Base-by-base conservation (phyloP, 176 grass and related monocot genomes). In the sorghum (Sorghum bicolor) region DNA sequence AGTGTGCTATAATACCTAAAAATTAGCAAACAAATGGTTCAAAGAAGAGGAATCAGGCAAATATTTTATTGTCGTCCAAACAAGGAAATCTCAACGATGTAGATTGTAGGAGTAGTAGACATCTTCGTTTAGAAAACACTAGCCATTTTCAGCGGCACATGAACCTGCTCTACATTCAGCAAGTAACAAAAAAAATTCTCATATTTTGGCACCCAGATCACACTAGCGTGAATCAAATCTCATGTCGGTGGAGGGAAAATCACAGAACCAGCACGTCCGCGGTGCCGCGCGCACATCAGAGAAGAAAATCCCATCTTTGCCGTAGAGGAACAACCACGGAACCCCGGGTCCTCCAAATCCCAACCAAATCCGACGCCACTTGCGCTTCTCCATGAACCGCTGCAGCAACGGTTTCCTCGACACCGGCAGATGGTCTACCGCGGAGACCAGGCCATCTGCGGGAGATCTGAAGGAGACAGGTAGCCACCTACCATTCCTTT, bases 181-280 rank as follows among this genome's bases (percentile, higher is more conserved):
- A 55, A 22, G 6, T 1, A 52, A 28, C 2, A 33, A 75, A 19
- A 69, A 44, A 64, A 50, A 11, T 2, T 44, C 26, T 8, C 67
- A 39, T 53, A 44, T 71, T 76, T 25, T 17, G 62, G 31, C 70
- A 25, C 44, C 79, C 61, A 74, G 75, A 84, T 82, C 62, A 78
- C 60, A 40, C 33, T 9, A 68, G 3, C n/a, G 32, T 26, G 31
- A 52, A 26, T 70, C 47, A 66, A 70, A 76, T 66, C 85, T 77
- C 45, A 4, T 39, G 38, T 39, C 38, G 8, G 3, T 36, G 32
- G 32, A 4, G 34, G 5, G 5, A 5, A 6, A 36, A 36, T 6
- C 34, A 4, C 13, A 65, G 10, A 75, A 73, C 9, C 25, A 34
- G 37, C 80, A 60, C 45, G 31, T 82, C 63, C 7, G 84, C 37